Evolutionary conservation across 768 basidiomycete genomes (phyloP).

Genomic region (Terana coerulea): DNA sequence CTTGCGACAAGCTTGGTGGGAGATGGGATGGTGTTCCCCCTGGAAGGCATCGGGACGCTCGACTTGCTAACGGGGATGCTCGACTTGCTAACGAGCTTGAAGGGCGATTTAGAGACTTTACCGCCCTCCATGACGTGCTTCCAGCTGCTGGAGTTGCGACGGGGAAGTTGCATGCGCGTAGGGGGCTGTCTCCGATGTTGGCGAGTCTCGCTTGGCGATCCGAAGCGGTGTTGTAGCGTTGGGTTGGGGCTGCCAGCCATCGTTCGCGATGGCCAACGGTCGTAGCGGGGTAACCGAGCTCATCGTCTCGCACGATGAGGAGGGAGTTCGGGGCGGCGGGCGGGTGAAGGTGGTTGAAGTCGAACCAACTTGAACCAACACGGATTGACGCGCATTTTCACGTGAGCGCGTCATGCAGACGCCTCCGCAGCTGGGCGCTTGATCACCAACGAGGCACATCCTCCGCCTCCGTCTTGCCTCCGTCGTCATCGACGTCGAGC

Average conservation of each 20-base stretch:
- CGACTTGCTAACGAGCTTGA: slow-evolving; percentile 38
- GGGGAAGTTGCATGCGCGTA: slow-evolving; percentile 63
- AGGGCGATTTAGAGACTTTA: slow-evolving; percentile 84
- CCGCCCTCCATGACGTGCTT: slow-evolving; percentile 73
- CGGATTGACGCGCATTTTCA: too few species aligned
- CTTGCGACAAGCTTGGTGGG: slow-evolving; percentile 36
- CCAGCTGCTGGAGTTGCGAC: slow-evolving; percentile 54
- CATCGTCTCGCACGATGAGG: slow-evolving; percentile 9
- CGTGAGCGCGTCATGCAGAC: slow-evolving; percentile 8
- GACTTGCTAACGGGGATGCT: too few species aligned
- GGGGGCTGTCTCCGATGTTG: slow-evolving; percentile 30
- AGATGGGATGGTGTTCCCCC: slow-evolving; percentile 30
- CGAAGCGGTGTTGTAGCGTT: slow-evolving; percentile 58
- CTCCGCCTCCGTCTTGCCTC: too few species aligned
- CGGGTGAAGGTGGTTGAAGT: slow-evolving; percentile 1
- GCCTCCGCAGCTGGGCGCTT: too few species aligned
- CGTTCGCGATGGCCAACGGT: slow-evolving; percentile 61
- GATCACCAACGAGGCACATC: too few species aligned
- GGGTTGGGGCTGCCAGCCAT: slow-evolving; percentile 59
- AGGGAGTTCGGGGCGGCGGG: slow-evolving; percentile 2
- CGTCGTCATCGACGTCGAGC: too few species aligned
- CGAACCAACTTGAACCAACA: slow-evolving; percentile 6
- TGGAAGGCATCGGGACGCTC: slow-evolving; percentile 44
- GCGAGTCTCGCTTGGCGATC: slow-evolving; percentile 65
- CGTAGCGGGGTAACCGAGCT: slow-evolving; percentile 44